Conservation (phyloP, 805 yeast species). For the Yamadazyma ubonensis region DNA sequence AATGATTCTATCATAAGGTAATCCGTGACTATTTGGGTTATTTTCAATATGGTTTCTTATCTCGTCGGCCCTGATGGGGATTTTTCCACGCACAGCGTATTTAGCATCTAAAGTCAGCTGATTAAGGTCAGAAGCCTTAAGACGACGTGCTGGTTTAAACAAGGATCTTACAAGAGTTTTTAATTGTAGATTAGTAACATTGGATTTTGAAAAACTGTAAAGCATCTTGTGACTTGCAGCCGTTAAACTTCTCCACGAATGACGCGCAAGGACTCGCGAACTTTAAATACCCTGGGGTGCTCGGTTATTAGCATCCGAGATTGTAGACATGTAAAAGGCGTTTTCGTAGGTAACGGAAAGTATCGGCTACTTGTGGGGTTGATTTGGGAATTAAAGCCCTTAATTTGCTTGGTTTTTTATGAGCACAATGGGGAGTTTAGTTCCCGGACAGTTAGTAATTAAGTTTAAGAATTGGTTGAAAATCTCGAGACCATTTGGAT, state of each 20-base stretch:
- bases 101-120: slow-evolving; percentile 77
- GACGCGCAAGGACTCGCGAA: background rate
- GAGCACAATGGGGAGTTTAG: too few species aligned
- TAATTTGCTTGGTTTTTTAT: too few species aligned
- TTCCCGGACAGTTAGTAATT: too few species aligned
- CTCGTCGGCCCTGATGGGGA: slow-evolving; percentile 93
- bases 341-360: too few species aligned
- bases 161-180: background rate
- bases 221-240: slow-evolving; percentile 3
- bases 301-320: slow-evolving; percentile 2
- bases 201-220: too few species aligned
- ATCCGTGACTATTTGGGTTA: slow-evolving; percentile 51
- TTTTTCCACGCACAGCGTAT: slow-evolving; percentile 93
- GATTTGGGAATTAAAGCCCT: too few species aligned
- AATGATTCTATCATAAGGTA: slow-evolving; percentile 78
- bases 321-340: background rate
- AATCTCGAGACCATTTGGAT: too few species aligned
- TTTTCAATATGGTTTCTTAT: slow-evolving; percentile 53
- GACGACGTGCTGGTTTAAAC: slow-evolving; percentile 15
- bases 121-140: slow-evolving; percentile 54
- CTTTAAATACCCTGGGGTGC: background rate
- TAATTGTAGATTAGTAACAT: background rate
- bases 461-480: too few species aligned
- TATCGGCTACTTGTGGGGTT: too few species aligned
- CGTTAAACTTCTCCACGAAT: background rate